phyloP scores from a whole-genome alignment of 202 grass and related monocot species.

The Setaria italica region DNA sequence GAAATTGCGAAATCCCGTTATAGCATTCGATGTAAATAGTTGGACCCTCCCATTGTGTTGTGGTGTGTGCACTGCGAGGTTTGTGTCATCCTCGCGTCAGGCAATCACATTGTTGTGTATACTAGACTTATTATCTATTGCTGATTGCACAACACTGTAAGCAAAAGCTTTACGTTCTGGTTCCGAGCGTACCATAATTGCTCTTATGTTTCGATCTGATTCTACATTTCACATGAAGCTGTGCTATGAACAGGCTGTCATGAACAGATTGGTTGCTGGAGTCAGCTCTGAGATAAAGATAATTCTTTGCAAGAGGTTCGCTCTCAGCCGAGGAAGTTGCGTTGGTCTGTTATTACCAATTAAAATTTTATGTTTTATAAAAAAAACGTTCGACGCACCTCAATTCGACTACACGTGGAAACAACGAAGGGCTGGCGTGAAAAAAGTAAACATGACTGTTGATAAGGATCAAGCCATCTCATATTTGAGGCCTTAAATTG shows the following conservation, averaged over 20 bases:
- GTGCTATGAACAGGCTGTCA: not conserved
- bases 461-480: too few species aligned
- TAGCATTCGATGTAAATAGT: slow-evolving; percentile 43
- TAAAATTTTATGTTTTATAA: too few species aligned
- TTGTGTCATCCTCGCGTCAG: not conserved
- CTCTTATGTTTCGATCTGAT: not conserved
- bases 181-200: not conserved
- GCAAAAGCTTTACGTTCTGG: not conserved
- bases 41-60: not conserved
- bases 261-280: not conserved
- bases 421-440: too few species aligned
- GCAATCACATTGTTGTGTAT: not conserved
- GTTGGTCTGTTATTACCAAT: too few species aligned
- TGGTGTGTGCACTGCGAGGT: not conserved
- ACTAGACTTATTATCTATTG: not conserved
- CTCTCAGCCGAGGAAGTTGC: too few species aligned
- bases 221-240: not conserved
- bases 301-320: too few species aligned
- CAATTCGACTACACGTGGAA: too few species aligned
- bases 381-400: too few species aligned
- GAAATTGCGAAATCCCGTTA: slow-evolving; percentile 8
- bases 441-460: too few species aligned
- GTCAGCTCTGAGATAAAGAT: too few species aligned
- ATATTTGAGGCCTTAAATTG: not conserved
- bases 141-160: not conserved